Evolutionary conservation across 2,329 filamentous ascomycete species (phyloP).

Genomic region (Colletotrichum horii): DNA sequence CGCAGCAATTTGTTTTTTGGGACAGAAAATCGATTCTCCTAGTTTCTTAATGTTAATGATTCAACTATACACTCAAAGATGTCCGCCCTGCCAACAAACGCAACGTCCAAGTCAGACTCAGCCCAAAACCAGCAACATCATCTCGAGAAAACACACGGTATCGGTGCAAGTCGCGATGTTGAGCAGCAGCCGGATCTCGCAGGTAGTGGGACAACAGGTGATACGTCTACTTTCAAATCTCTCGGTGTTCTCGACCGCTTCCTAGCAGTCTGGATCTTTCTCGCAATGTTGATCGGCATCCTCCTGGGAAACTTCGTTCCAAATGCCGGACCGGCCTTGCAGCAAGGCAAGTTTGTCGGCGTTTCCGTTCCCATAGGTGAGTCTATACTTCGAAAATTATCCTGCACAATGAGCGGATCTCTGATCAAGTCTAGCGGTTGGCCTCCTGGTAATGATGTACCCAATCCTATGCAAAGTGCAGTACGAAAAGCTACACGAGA

Average conservation of each 20-base stretch:
- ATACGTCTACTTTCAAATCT: conserved; percentile 53
- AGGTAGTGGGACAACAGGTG: conserved; percentile 1
- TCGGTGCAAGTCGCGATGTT: neutral
- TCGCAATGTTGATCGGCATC: conserved; percentile 79
- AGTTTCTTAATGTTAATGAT: neutral
- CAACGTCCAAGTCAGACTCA: too few relatives aligned
- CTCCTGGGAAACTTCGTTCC: conserved; percentile 78
- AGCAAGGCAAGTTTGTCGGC: conserved; percentile 75
- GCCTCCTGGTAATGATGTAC: conserved; percentile 92
- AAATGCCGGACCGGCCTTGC: conserved; percentile 62
- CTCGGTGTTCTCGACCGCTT: conserved; percentile 67
- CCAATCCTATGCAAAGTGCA: conserved; percentile 88
- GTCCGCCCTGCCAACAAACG: neutral
- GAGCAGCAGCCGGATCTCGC: conserved; percentile 3
- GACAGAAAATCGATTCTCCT: neutral
- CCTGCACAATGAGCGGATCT: neutral
- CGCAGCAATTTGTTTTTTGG: neutral
- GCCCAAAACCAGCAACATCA: neutral
- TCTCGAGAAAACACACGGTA: neutral
- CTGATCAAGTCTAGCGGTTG: conserved; percentile 61
- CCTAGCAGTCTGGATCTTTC: conserved; percentile 75
- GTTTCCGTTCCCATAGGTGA: conserved; percentile 70
- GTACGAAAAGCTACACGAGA: conserved; percentile 74
- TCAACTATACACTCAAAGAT: neutral
- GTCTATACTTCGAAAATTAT: neutral